These are phyloP conservation scores for Apophysomyces ossiformis DNA, from an alignment of 371 early-diverging fungal genomes.

Conservation along the genomic window DNA sequence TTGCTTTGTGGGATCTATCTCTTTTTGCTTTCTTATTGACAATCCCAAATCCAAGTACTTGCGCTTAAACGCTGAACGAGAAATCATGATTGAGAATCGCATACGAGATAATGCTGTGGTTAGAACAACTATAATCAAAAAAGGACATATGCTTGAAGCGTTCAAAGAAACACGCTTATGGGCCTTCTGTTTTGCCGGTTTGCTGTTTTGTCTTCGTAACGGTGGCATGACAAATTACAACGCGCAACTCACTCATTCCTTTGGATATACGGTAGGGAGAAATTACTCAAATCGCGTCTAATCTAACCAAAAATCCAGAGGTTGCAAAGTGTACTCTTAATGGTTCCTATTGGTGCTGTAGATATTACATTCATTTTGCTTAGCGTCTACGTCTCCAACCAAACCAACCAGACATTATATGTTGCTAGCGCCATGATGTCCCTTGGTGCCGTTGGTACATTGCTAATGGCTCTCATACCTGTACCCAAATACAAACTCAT, in stretches of 20 bases:
- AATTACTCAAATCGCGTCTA: background rate
- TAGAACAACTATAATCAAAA: constrained; percentile 38
- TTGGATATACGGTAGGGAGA: constrained; percentile 41
- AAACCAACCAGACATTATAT: constrained; percentile 30
- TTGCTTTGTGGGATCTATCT: constrained; percentile 24
- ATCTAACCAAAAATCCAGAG: constrained; percentile 19
- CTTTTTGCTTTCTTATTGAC: constrained; percentile 44
- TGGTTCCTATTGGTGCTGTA: constrained; percentile 30
- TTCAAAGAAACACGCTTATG: constrained; percentile 39
- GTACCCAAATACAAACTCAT: constrained; percentile 29
- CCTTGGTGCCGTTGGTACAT: constrained; percentile 36
- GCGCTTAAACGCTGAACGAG: constrained; percentile 38
- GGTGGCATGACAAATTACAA: constrained; percentile 47
- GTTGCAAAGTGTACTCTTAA: constrained; percentile 39
- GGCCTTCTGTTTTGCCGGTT: constrained; percentile 34
- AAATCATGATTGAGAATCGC: constrained; percentile 44
- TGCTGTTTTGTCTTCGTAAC: constrained; percentile 42
- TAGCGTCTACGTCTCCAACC: constrained; percentile 21
- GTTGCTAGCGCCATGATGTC: constrained; percentile 30
- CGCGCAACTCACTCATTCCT: constrained; percentile 33
- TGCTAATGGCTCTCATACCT: constrained; percentile 38
- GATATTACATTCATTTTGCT: constrained; percentile 37
- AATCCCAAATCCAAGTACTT: constrained; percentile 39
- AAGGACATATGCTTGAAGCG: constrained; percentile 43
- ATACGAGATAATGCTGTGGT: constrained; percentile 46